Conservation (phyloP, 2,329 filamentous ascomycete genomes). For the Nigrospora sphaerica region DNA sequence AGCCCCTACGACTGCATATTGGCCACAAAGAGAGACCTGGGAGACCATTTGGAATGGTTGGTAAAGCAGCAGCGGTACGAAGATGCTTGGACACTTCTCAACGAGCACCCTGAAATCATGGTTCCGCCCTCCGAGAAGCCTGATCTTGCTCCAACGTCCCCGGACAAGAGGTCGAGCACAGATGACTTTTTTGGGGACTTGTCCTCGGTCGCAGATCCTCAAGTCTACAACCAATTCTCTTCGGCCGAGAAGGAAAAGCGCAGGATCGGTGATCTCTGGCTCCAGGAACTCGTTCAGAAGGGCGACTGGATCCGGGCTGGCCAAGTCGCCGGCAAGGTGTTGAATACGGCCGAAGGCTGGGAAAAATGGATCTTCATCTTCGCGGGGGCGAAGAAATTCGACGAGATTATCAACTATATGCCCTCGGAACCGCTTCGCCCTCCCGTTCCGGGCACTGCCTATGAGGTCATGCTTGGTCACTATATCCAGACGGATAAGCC, state of each 20-base stretch:
- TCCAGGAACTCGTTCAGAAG: conserved; percentile 72
- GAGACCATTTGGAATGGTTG: conserved; percentile 82
- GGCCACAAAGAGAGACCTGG: conserved; percentile 77
- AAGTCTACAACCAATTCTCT: conserved; percentile 51
- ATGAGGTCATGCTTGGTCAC: conserved; percentile 82
- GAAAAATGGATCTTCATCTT: conserved; percentile 96
- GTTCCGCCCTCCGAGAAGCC: conserved; percentile 30
- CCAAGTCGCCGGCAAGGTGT: conserved; percentile 72
- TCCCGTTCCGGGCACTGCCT: conserved; percentile 72
- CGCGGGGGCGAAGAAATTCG: conserved; percentile 75
- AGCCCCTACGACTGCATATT: conserved; percentile 96
- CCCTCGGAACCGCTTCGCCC: conserved; percentile 72
- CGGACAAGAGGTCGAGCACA: conserved; percentile 30
- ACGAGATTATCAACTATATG: conserved; percentile 82
- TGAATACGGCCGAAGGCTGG: conserved; percentile 76
- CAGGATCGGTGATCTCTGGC: conserved; percentile 86
- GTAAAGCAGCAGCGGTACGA: conserved; percentile 74
- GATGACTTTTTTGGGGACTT: conserved; percentile 72
- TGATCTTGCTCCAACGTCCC: conserved; percentile 26
- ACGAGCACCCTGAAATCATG: conserved; percentile 76
- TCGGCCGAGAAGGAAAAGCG: conserved; percentile 80
- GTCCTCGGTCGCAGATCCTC: conserved; percentile 55
- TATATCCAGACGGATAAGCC: conserved; percentile 75
- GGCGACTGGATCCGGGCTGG: conserved; percentile 74
- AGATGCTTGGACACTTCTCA: conserved; percentile 81